Evolutionary conservation across 2,329 filamentous ascomycete genomes (phyloP), one percentile per base, ranked within the genome.

Genomic region (Trichoderma cornu-damae): DNA sequence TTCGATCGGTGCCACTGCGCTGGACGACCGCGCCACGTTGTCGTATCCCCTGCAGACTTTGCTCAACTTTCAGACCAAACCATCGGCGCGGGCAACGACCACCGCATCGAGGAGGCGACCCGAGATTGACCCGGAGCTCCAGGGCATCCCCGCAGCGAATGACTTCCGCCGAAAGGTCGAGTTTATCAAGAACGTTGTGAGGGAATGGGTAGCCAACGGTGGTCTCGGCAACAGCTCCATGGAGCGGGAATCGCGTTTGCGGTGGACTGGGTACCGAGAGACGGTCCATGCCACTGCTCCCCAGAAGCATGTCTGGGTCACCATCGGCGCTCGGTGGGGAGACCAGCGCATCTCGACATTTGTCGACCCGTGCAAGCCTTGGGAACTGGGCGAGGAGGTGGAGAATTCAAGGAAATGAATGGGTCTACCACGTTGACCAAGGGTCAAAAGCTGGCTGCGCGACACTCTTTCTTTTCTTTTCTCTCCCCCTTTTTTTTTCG

Each of bases 31-130:
- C 18, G 83, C 87, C 43, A 83, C 88, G 59, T 76, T 91, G 24
- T 85, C 87, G 11, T 89, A 88, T 63, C 85, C 86, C 4, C 73
- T 90, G 6, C 86, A 89, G 67, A 87, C 87, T 4, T 77, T 93
- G 11, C 78, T 93, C 42, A 89, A 90, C 73, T 87, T 86, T 65
- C 74, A 80, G 53, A 68, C 78, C 20, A 78, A 78, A 61, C 67
- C 79, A 24, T 66, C 73, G 3, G 62, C 70, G 9, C 55, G 69
- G n/a, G 69, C 70, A 14, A 73, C 75, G 14, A 73, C 77, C 55
- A 76, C 78, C 32, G 73, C 75, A 4, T 73, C 77, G 11, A 77
- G 82, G 22, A 79, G 77, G 61, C 78, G 83, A 4, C 82, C 83
- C 8, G 80, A 85, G 61, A 86, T 87, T 62, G 77, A 79, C 46